Evolutionary conservation across 495 filamentous ascomycete genomes (phyloP).

Genomic region (Aspergillus baeticus): DNA sequence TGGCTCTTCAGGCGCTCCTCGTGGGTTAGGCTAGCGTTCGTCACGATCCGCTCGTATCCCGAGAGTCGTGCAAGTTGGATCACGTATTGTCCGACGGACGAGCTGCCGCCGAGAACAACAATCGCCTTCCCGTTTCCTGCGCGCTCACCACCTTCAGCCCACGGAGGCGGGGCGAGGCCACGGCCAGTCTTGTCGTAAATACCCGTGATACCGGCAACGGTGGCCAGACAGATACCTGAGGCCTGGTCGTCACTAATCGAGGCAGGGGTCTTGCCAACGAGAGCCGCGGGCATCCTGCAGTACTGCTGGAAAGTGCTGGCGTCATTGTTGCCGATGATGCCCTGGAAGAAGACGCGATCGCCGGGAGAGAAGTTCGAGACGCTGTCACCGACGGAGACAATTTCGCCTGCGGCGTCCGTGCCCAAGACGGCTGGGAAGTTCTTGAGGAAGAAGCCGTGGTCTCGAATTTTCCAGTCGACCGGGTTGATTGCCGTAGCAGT

Average conservation of each 20-base stretch:
- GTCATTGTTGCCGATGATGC: conserved; percentile 26
- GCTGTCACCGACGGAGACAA: conserved; percentile 32
- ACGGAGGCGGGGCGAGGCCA: conserved; percentile 17
- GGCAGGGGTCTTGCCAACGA: conserved; percentile 33
- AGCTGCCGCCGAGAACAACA: conserved; percentile 48
- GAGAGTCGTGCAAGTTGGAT: conserved; percentile 42
- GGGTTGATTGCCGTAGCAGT: conserved; percentile 48
- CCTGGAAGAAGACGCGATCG: conserved; percentile 36
- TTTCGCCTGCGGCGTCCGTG: conserved; percentile 38
- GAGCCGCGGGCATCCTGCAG: conserved; percentile 27
- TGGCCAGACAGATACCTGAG: conserved; percentile 38
- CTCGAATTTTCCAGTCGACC: conserved; percentile 35
- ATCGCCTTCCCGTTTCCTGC: conserved; percentile 29
- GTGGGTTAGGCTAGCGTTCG: conserved; percentile 43
- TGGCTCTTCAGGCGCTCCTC: conserved; percentile 41
- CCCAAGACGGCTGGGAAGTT: conserved; percentile 41
- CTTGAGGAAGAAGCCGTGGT: conserved; percentile 26
- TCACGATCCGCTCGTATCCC: conserved; percentile 44
- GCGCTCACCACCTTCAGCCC: conserved; percentile 23
- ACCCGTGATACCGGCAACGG: conserved; percentile 31
- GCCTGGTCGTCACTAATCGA: conserved; percentile 40
- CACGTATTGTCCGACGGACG: conserved; percentile 39
- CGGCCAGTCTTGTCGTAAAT: conserved; percentile 27
- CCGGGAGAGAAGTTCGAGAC: conserved; percentile 30
- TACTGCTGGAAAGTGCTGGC: conserved; percentile 44